These are phyloP conservation scores for Candida krabiensis DNA, from an alignment of 805 yeast species.

Conservation along the genomic window DNA sequence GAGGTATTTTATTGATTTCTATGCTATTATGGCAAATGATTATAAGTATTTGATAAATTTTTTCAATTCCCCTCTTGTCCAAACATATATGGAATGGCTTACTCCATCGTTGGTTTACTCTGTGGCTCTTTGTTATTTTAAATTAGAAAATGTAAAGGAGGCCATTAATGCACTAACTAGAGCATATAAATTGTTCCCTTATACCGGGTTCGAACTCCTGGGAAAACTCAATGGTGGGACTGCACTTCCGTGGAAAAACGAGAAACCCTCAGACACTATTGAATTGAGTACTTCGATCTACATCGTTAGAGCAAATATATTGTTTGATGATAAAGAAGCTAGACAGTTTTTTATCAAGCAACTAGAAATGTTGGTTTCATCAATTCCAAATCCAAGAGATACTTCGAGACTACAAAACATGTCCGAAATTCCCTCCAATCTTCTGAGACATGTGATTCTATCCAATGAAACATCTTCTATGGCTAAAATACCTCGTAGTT, in stretches of 20 bases:
- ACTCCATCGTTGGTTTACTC: slow-evolving; percentile 75
- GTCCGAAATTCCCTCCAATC: slow-evolving; percentile 53
- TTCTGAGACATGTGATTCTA: slow-evolving; percentile 65
- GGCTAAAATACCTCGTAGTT: slow-evolving; percentile 62
- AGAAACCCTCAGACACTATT: slow-evolving; percentile 30
- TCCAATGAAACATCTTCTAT: slow-evolving; percentile 71
- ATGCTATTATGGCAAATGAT: slow-evolving; percentile 66
- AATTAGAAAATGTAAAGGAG: slow-evolving; percentile 33
- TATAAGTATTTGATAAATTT: slow-evolving; percentile 60
- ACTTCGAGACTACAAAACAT: slow-evolving; percentile 20
- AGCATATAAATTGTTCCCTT: slow-evolving; percentile 61
- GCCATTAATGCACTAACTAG: slow-evolving; percentile 49
- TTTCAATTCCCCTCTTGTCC: slow-evolving; percentile 53
- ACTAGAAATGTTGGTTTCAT: slow-evolving; percentile 16
- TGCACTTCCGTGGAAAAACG: slow-evolving; percentile 26
- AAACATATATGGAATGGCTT: slow-evolving; percentile 62
- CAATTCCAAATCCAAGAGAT: slow-evolving; percentile 14
- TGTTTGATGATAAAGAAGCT: slow-evolving; percentile 53
- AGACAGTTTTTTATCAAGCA: slow-evolving; percentile 39
- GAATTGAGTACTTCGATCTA: slow-evolving; percentile 57
- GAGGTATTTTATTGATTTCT: slow-evolving; percentile 78
- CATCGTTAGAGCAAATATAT: slow-evolving; percentile 48
- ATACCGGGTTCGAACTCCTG: slow-evolving; percentile 50
- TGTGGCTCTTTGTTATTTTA: slow-evolving; percentile 58
- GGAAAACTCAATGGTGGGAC: slow-evolving; percentile 44